Evolutionary conservation across 108 stramenopile genomes (phyloP).

Genomic region (Nitzschia inconspicua): DNA sequence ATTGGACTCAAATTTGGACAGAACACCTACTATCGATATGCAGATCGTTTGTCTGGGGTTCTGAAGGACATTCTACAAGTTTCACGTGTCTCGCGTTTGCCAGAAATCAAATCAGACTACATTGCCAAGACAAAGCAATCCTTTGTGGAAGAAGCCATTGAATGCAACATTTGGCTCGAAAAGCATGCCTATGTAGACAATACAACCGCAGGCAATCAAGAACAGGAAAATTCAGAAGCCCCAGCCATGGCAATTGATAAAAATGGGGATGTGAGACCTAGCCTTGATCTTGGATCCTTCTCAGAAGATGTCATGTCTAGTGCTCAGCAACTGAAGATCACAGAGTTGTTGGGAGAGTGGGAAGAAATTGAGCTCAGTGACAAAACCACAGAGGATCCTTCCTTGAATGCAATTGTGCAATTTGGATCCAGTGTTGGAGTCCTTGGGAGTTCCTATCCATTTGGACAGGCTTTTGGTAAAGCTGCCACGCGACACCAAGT

Average conservation of each 20-base stretch:
- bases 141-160: neutral
- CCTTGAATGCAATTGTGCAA: neutral
- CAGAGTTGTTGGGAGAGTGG: slow-evolving; percentile 7
- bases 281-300: neutral
- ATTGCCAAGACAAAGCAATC: neutral
- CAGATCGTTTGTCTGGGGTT: slow-evolving; percentile 40
- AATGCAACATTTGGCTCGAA: neutral
- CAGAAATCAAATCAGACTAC: neutral
- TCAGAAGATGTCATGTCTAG: neutral
- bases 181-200: neutral
- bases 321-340: neutral
- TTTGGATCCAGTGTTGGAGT: neutral
- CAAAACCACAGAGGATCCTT: neutral
- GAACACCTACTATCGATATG: slow-evolving; percentile 38
- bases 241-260: too few species aligned
- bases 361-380: neutral
- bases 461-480: neutral
- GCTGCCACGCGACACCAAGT: neutral
- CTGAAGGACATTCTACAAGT: slow-evolving; percentile 53
- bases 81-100: slow-evolving; percentile 30
- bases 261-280: too few species aligned
- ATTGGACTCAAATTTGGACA: slow-evolving; percentile 42
- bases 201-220: neutral
- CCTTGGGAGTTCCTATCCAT: neutral
- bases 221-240: too few species aligned